These are phyloP conservation scores for Xylaria sp. DNA, from an alignment of 495 filamentous ascomycete genomes.

Conservation along the genomic window DNA sequence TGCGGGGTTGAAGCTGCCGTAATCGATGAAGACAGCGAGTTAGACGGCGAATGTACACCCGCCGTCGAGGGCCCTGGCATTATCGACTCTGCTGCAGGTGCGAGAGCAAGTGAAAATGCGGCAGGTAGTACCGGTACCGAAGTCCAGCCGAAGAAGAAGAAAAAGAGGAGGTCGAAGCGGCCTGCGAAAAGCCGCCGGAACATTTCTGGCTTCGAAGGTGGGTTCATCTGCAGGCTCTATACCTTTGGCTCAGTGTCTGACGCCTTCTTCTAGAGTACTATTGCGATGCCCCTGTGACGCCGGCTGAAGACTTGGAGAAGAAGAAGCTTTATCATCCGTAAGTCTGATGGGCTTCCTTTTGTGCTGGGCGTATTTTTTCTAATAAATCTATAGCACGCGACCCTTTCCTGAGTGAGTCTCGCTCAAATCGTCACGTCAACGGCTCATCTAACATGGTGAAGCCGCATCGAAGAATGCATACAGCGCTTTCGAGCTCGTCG, in stretches of 20 bases:
- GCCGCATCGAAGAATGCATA: slow-evolving; percentile 85
- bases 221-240: slow-evolving; percentile 21
- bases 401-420: slow-evolving; percentile 49
- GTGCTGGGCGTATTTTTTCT: not conserved
- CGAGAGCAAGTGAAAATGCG: slow-evolving; percentile 2
- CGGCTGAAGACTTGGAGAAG: slow-evolving; percentile 67
- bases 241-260: slow-evolving; percentile 15
- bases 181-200: slow-evolving; percentile 38
- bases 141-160: slow-evolving; percentile 23
- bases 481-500: slow-evolving; percentile 79
- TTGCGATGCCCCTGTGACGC: slow-evolving; percentile 79
- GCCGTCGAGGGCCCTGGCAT: not conserved
- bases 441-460: slow-evolving; percentile 38
- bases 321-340: slow-evolving; percentile 63
- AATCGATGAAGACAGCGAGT: slow-evolving; percentile 4
- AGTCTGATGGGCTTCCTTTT: slow-evolving; percentile 23
- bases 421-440: not conserved
- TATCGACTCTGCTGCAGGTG: slow-evolving; percentile 9
- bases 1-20: slow-evolving; percentile 15
- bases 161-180: slow-evolving; percentile 46
- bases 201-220: slow-evolving; percentile 55
- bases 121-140: not conserved
- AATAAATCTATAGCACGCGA: slow-evolving; percentile 35
- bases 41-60: slow-evolving; percentile 15
- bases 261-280: slow-evolving; percentile 62